Base-by-base conservation (phyloP, 306 rosid species). In the Sphenostylis stenocarpa region DNA sequence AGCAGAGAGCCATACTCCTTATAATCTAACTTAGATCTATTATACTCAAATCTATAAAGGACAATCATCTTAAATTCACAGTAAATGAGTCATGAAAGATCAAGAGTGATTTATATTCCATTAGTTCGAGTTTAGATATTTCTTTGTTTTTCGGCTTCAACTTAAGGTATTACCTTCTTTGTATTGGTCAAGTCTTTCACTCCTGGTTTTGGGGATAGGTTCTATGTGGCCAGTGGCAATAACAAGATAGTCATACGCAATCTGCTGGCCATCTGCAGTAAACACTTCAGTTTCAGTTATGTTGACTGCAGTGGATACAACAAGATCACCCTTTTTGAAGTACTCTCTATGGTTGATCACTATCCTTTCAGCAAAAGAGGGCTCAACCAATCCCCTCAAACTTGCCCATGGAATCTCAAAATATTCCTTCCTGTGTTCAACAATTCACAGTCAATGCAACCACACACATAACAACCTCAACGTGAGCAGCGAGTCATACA, bases 361-460 rank as follows among this genome's bases (percentile, higher is more conserved):
- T 6, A 75, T 86, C 81, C 96, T 87, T 67, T 86, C 92, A 13
- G 87, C 97, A 80, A 90, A 72, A 7, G 93, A 67, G 71, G 96
- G 98, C 78, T 94, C 97, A 72, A 90, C 98, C 96, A 84, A 77
- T 70, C 89, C 87, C 85, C 98, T 94, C 78, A 88, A 85, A 63
- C 79, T 70, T 39, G 96, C 97, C 90, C 96, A 94, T 56, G 98
- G 92, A 80, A 91, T 94, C 88, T 91, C 97, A 86, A 90, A 91
- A 79, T 91, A 94, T 16, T 94, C 98, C 85, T 94, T 94, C 85
- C 98, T 91, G 88, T 34, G 9, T 73, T 79, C 81, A 78, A 21
- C 14, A 17, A 1, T 49, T 67, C 70, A n/a, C 24, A 34, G 38
- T 74, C 41, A 80, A 55, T 39, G 19, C 80, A 74, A 67, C 47